phyloP scores from a whole-genome alignment of 2,329 filamentous ascomycete genomes.

The Pseudogymnoascus sp. region DNA sequence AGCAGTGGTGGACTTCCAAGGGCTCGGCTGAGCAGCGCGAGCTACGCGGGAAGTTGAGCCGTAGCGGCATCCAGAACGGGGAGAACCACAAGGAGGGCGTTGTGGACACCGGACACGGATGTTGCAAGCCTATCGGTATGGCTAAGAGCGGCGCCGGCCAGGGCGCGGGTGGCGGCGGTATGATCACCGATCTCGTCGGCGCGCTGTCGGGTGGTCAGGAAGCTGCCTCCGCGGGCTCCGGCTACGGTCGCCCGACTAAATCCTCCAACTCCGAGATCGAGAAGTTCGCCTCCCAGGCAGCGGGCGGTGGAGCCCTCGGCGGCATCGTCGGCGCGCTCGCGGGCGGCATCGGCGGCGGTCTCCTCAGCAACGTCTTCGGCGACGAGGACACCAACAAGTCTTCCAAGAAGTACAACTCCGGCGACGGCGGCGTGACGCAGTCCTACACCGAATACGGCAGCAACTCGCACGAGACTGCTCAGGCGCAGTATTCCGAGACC shows the following conservation, averaged over 20 bases:
- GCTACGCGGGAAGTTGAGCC: constrained; percentile 67
- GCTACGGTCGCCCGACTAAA: constrained; percentile 19
- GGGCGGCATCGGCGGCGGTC: constrained; percentile 53
- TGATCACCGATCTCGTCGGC: constrained; percentile 50
- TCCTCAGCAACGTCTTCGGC: constrained; percentile 56
- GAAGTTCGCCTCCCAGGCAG: constrained; percentile 49
- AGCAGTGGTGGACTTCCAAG: constrained; percentile 74
- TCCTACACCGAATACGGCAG: constrained; percentile 55
- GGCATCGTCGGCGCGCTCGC: constrained; percentile 64
- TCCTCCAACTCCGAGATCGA: constrained; percentile 32
- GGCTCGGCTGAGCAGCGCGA: constrained; percentile 53
- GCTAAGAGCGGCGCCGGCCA: constrained; percentile 52
- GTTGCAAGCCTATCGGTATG: constrained; percentile 68
- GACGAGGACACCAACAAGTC: constrained; percentile 45
- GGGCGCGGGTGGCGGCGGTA: constrained; percentile 47
- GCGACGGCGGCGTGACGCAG: constrained; percentile 53
- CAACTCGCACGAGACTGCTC: constrained; percentile 29
- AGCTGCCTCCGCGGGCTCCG: constrained; percentile 21
- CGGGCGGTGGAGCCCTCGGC: constrained; percentile 58
- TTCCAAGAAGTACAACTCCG: constrained; percentile 28
- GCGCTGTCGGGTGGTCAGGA: constrained; percentile 32
- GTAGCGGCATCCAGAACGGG: constrained; percentile 66
- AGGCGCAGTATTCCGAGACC: constrained; percentile 40
- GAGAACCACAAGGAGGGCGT: constrained; percentile 84
- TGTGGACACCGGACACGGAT: constrained; percentile 75